A percentile compares a stretch with the other conserved stretches of the same genome.
Conservation (phyloP, 805 yeast species). For the Candida parachauliodes region DNA sequence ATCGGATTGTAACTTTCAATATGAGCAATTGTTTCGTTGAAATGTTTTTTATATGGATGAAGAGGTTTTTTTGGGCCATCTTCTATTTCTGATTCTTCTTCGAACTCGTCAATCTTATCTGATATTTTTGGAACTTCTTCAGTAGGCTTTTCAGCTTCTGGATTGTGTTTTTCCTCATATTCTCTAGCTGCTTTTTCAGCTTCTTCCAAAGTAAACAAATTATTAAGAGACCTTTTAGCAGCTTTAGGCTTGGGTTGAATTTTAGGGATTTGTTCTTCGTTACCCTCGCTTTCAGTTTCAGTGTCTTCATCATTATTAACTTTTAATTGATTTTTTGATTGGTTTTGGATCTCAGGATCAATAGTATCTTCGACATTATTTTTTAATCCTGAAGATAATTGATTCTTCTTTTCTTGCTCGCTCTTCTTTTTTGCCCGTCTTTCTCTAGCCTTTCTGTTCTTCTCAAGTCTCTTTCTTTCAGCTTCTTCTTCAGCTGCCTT, state of each 20-base stretch:
- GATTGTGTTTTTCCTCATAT: neutral
- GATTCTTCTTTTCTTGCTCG: neutral
- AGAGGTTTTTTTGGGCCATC: neutral
- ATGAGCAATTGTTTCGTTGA: neutral
- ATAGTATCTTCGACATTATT: neutral
- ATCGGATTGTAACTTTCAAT: neutral
- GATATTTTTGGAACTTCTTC: neutral
- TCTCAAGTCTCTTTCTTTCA: neutral
- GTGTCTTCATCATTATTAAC: neutral
- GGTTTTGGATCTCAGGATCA: neutral
- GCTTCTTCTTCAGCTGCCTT: neutral
- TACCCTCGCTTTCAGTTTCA: neutral
- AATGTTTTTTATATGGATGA: neutral
- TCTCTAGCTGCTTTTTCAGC: neutral
- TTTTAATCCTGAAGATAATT: neutral
- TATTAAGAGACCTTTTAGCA: neutral
- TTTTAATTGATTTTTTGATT: neutral
- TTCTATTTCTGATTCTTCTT: neutral
- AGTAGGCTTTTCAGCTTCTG: neutral
- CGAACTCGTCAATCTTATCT: neutral
- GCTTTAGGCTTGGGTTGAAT: neutral
- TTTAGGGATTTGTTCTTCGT: neutral
- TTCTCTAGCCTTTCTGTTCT: neutral
- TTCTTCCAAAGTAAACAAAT: neutral
- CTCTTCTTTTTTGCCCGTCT: neutral